phyloP scores from a whole-genome alignment of 768 basidiomycete genomes.

The Tricholoma furcatifolium region DNA sequence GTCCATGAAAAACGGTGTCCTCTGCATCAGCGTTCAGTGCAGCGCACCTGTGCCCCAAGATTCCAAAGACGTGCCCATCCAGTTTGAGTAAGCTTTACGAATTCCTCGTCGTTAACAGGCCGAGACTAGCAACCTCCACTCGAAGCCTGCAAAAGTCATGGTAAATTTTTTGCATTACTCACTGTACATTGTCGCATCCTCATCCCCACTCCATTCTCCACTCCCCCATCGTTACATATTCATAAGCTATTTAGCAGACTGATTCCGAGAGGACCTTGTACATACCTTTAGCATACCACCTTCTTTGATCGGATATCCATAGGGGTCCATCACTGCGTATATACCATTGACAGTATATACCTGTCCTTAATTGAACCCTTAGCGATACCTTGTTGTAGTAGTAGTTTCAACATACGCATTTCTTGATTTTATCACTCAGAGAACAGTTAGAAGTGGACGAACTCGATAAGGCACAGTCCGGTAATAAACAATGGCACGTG shows the following conservation, averaged over 20 bases:
- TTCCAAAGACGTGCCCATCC: slow-evolving; percentile 50
- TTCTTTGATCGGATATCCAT: slow-evolving; percentile 5
- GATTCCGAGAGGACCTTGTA: not conserved
- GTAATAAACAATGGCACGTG: slow-evolving; percentile 21
- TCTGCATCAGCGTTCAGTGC: slow-evolving; percentile 52
- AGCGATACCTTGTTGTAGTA: too few relatives aligned
- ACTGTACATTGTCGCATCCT: slow-evolving; percentile 2
- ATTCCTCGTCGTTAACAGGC: too few relatives aligned
- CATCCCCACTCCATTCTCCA: not conserved
- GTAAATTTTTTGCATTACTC: slow-evolving; percentile 1
- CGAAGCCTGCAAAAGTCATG: not conserved
- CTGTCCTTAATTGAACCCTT: not conserved
- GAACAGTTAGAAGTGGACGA: too few relatives aligned
- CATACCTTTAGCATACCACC: slow-evolving; percentile 1
- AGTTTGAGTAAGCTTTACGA: slow-evolving; percentile 19
- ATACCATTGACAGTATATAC: not conserved
- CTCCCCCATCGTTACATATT: slow-evolving; percentile 1
- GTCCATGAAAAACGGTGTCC: slow-evolving; percentile 58
- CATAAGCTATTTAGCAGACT: not conserved
- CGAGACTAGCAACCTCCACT: too few relatives aligned
- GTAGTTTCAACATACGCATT: too few relatives aligned
- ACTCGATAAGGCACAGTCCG: slow-evolving; percentile 2
- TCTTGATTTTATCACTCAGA: too few relatives aligned
- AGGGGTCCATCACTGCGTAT: slow-evolving; percentile 11
- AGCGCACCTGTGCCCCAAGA: slow-evolving; percentile 44